phyloP scores from a whole-genome alignment of 1,284 basidiomycete species.

The Papiliotrema terrestris region DNA sequence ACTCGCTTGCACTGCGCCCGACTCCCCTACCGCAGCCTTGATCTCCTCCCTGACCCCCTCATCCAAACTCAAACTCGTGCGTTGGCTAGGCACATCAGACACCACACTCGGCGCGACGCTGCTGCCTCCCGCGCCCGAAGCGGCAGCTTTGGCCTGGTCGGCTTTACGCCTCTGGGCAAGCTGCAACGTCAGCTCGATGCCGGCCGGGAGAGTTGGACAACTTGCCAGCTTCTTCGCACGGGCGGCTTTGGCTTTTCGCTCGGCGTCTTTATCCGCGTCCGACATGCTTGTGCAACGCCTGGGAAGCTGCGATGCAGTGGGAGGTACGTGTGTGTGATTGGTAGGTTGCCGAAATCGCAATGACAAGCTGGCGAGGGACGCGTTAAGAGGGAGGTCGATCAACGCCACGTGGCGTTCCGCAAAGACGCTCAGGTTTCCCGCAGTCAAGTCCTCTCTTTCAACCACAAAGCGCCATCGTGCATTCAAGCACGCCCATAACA shows the following conservation, averaged over 20 bases:
- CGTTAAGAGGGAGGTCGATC: too few species aligned
- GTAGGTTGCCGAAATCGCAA: too few species aligned
- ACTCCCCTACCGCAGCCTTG: background rate
- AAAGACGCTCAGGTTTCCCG: too few species aligned
- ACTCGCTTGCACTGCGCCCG: background rate
- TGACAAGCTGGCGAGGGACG: background rate
- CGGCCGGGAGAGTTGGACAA: background rate
- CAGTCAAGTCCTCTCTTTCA: too few species aligned
- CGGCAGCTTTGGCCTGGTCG: background rate
- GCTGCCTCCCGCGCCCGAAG: background rate
- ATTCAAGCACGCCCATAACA: too few species aligned
- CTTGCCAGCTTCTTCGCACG: constrained; percentile 7
- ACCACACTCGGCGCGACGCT: background rate
- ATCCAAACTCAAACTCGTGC: constrained; percentile 1
- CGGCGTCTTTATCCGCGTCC: constrained; percentile 2
- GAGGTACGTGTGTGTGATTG: too few species aligned
- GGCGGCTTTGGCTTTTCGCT: constrained; percentile 8
- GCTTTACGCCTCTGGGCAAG: too few species aligned
- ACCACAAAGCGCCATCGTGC: too few species aligned
- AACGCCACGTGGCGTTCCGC: too few species aligned
- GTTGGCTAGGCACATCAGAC: background rate
- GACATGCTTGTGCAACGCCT: background rate
- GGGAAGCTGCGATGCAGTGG: too few species aligned
- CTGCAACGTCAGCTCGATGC: background rate
- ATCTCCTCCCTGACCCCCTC: background rate